phyloP scores from a whole-genome alignment of 352 stramenopile genomes.

The Phytophthora multivora region DNA sequence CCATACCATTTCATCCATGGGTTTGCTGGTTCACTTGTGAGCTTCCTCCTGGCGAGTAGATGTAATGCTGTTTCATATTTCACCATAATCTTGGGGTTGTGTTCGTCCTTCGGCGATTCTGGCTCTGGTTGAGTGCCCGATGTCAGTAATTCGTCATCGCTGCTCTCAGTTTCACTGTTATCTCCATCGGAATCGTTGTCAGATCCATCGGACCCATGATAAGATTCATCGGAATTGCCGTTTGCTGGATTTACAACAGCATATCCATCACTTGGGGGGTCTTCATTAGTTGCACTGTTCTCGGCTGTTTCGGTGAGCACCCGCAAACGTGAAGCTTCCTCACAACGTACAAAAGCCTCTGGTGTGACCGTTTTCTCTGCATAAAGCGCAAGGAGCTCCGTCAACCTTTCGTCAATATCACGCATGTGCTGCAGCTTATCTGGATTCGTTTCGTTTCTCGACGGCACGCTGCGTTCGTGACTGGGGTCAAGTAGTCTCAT shows the following conservation, averaged over 20 bases:
- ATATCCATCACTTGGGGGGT: neutral
- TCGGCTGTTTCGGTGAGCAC: constrained; percentile 6
- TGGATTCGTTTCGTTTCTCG: constrained; percentile 35
- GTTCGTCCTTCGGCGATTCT: neutral
- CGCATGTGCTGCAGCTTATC: constrained; percentile 46
- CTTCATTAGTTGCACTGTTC: constrained; percentile 1
- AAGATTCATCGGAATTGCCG: neutral
- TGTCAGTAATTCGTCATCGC: constrained; percentile 2
- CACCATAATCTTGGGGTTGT: constrained; percentile 34
- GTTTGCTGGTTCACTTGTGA: constrained; percentile 39
- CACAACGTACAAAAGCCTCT: constrained; percentile 44
- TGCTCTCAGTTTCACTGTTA: constrained; percentile 15
- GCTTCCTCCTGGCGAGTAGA: constrained; percentile 45
- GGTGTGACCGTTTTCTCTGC: constrained; percentile 41
- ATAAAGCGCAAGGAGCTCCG: constrained; percentile 55
- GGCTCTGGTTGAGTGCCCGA: neutral
- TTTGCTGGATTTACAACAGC: neutral
- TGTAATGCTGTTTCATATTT: constrained; percentile 60
- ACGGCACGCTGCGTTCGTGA: constrained; percentile 17
- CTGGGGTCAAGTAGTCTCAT: constrained; percentile 47
- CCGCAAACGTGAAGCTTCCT: constrained; percentile 25
- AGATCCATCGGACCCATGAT: constrained; percentile 2
- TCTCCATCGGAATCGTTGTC: constrained; percentile 9
- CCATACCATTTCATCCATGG: constrained; percentile 53
- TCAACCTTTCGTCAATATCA: constrained; percentile 46